Evolutionary conservation across 2,329 filamentous ascomycete species (phyloP).

Genomic region (Scopulariopsis brevicaulis): DNA sequence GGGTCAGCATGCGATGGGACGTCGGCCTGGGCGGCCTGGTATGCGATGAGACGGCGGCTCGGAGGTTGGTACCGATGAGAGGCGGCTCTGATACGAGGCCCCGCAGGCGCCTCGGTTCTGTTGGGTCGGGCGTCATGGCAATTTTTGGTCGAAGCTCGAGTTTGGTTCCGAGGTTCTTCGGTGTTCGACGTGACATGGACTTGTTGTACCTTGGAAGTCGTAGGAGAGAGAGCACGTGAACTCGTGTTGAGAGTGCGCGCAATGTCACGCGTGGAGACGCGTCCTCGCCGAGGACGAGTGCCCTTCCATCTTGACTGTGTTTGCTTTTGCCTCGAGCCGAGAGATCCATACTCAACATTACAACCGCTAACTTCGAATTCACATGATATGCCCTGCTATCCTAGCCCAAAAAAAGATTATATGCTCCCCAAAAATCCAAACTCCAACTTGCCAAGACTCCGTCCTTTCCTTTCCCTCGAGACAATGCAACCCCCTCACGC

Average conservation of each 20-base stretch:
- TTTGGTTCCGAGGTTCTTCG: too few species aligned
- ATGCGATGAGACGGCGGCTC: neutral
- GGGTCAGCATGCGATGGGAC: neutral
- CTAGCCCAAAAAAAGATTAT: neutral
- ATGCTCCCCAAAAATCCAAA: neutral
- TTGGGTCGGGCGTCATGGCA: neutral
- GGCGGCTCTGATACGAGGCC: neutral
- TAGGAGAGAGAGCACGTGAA: too few species aligned
- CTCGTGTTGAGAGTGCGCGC: too few species aligned
- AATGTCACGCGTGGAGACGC: too few species aligned
- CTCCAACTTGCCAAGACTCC: neutral
- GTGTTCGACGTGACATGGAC: too few species aligned
- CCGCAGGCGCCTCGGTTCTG: neutral
- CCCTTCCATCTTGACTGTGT: too few species aligned
- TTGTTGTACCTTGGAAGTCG: too few species aligned
- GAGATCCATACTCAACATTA: neutral
- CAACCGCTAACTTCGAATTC: neutral
- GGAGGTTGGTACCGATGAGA: neutral
- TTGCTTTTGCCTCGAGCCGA: too few species aligned
- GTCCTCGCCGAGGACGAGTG: too few species aligned
- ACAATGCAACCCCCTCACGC: neutral
- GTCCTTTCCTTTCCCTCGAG: neutral
- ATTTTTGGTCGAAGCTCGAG: neutral
- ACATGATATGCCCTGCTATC: neutral
- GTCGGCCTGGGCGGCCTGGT: neutral